phyloP scores from a whole-genome alignment of 2,329 filamentous ascomycete genomes.

The Xylariomycetidae sp. region DNA sequence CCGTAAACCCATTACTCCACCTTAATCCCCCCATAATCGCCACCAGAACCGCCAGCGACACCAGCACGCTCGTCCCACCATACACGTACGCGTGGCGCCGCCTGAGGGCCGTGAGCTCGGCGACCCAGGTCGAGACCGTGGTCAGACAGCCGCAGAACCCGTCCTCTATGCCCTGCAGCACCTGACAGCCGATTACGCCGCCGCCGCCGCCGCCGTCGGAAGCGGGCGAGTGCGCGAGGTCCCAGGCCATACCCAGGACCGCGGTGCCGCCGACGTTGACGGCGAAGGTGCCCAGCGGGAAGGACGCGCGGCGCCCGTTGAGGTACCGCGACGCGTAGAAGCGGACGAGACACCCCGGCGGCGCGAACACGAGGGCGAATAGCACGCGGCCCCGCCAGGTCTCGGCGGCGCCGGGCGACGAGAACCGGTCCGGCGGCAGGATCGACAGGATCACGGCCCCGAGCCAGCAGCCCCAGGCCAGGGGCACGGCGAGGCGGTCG shows the following conservation, averaged over 20 bases:
- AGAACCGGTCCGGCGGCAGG: slow-evolving; percentile 57
- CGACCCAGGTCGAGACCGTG: slow-evolving; percentile 64
- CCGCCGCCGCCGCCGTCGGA: no score
- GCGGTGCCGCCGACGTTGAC: slow-evolving; percentile 77
- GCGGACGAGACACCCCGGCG: slow-evolving; percentile 69
- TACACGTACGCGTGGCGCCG: slow-evolving; percentile 61
- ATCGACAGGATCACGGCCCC: slow-evolving; percentile 68
- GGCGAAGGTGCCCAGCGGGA: slow-evolving; percentile 81
- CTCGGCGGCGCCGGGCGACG: slow-evolving; percentile 37
- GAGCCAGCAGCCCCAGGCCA: slow-evolving; percentile 74
- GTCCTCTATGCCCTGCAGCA: slow-evolving; percentile 62
- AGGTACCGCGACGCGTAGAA: slow-evolving; percentile 69
- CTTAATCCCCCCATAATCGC: slow-evolving; percentile 70
- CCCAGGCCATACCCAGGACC: slow-evolving; percentile 71
- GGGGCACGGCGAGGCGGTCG: slow-evolving; percentile 58
- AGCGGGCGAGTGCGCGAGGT: slow-evolving; percentile 64
- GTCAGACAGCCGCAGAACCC: slow-evolving; percentile 65
- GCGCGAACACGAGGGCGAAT: slow-evolving; percentile 79
- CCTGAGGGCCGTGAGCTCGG: slow-evolving; percentile 51
- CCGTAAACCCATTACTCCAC: slow-evolving; percentile 60
- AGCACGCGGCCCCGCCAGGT: slow-evolving; percentile 71
- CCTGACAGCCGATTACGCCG: slow-evolving; percentile 59
- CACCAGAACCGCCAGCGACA: slow-evolving; percentile 56
- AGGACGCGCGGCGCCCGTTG: slow-evolving; percentile 62
- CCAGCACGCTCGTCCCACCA: slow-evolving; percentile 54